Evolutionary conservation across 257 asterid species (phyloP).

Genomic region (Nicotiana obtusifolia): DNA sequence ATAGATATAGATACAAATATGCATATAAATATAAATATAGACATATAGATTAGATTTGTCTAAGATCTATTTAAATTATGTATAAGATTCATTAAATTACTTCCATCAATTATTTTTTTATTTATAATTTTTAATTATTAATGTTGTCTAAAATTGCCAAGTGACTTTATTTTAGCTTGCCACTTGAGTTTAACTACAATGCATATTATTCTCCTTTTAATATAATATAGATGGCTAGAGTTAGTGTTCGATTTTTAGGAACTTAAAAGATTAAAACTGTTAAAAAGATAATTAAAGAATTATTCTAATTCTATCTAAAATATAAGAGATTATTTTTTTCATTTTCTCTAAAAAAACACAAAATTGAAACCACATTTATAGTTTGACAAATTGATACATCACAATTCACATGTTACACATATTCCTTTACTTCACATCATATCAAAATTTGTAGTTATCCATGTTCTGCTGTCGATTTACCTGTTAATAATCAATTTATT

Average conservation of each 20-base stretch:
- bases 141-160: too few species aligned
- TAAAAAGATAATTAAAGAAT: not conserved
- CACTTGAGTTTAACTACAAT: too few species aligned
- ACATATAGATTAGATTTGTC: too few species aligned
- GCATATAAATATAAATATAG: too few species aligned
- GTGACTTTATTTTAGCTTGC: too few species aligned
- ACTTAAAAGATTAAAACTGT: not conserved
- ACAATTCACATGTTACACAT: not conserved
- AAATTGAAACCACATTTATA: not conserved
- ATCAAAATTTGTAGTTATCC: constrained; percentile 5
- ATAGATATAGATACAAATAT: too few species aligned
- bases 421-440: constrained; percentile 13
- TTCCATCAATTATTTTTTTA: too few species aligned
- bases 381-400: not conserved
- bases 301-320: not conserved
- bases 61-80: too few species aligned
- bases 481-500: not conserved
- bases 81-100: too few species aligned
- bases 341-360: not conserved
- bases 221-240: too few species aligned
- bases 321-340: not conserved
- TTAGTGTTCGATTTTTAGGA: not conserved
- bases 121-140: too few species aligned
- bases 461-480: not conserved
- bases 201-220: too few species aligned